Base-by-base conservation (phyloP, 129 eudicot species). In the Pulicaria dysenterica region DNA sequence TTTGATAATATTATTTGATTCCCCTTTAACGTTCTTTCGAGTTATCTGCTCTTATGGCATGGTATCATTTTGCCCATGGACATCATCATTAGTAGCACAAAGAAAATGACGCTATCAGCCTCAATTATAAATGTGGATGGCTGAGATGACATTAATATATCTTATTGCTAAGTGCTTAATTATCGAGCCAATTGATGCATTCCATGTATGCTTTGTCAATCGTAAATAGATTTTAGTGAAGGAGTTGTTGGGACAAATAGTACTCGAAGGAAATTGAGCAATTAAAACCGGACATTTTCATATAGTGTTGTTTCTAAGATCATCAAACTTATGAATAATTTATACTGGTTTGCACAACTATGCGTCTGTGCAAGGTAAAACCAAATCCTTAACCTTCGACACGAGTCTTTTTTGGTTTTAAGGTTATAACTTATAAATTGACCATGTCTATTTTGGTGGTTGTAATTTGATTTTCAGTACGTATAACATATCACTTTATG, bases 101-200 rank as follows among this genome's bases (percentile, higher is more conserved):
- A 10, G 14, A 38, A 68, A 50, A 68, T 36, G 41, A 24, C 31
- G 12, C 59, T 68, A 41, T 42, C 24, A 12, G 14, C 31, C 53
- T 41, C n/a, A 10, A 19, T 24, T 72, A 57, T 72, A 15, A 53
- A 38, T 69, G 37, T 38, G 53, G 69, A 7, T 14, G 53, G 16
- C 60, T 67, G n/a, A 67, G 59, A 68, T 72, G 12, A 36, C 48
- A 46, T 43, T 54, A 15, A 44, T 57, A 19, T 19, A 58, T 44
- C 49, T 70, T 56, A 8, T 41, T 64, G 54, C 70, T 19, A 43
- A 64, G 31, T 24, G 31, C 31, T 24, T 24, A 24, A 24, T 24
- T 24, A n/a, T 24, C 2, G 31, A 24, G 31, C 31, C 2, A 24
- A 24, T 24, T 24, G 31, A 0, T 24, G 31, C 31, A 24, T 24